Base-by-base conservation (phyloP, 495 filamentous ascomycete genomes). In the Delitschia confertaspora region DNA sequence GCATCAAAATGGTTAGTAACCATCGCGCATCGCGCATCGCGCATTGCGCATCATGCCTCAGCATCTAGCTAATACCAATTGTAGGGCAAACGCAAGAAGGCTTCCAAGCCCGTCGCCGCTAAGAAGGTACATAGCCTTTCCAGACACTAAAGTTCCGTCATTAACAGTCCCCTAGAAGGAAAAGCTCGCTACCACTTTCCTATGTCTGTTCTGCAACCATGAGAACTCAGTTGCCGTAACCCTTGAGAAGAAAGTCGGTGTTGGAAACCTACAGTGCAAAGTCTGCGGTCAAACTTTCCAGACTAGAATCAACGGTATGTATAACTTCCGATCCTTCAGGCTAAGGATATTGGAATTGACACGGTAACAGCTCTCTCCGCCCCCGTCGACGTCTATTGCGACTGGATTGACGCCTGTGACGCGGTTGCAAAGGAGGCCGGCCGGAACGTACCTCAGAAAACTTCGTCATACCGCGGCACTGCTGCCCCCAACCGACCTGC, bases 141-240 rank as follows among this genome's bases (percentile, higher is more conserved):
- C 20, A 26, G 21, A 32, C 17, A n/a, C 35, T 27, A 10, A n/a
- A 10, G 18, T 24, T 16, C 16, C 13, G 27, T 18, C 38, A 23
- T 42, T 26, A 19, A 47, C 21, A 25, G 6, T n/a, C 13, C 32
- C 33, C 42, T 56, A 95, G 89, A 77, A 75, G 59, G 89, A 94
- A 56, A 83, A 85, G 10, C 75, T 98, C n/a, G 69, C 86, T 11
- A 88, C 82, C 2, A 71, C 76, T 16, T 98, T 98, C 62, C 78
- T 86, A n/a, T 98, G 91, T 59, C 77, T 95, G 22, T 98, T 98
- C 65, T 98, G 91, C 70, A 96, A 95, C 62, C 87, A 96, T 65
- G 93, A 96, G 58, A 86, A 84, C 33, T 82, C 88, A 0, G 84
- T 98, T 24, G 70, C 78, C 1, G 83, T 93, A 53, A 86, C 88